Conservation (phyloP, 2,329 filamentous ascomycete genomes). For the Alternaria tenuissima region DNA sequence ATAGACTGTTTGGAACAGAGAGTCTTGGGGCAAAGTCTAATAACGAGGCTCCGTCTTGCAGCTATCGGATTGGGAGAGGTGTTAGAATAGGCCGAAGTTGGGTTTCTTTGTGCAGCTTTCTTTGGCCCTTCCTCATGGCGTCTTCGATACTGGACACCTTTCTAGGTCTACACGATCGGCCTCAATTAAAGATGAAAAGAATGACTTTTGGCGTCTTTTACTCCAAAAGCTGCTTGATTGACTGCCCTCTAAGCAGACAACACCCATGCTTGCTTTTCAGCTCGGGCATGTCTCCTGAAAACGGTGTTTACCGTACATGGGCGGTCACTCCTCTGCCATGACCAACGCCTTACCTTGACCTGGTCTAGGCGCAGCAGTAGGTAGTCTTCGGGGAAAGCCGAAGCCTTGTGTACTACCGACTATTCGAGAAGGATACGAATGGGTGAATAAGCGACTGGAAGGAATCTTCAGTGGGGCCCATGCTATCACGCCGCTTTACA, state of each 20-base stretch:
- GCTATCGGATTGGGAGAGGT: neutral
- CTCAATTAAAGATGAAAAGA: neutral
- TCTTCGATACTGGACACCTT: neutral
- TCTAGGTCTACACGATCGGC: neutral
- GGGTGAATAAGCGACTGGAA: neutral
- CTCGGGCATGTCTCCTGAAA: neutral
- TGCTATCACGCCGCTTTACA: neutral
- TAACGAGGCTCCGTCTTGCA: neutral
- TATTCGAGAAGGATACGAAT: conserved; percentile 2
- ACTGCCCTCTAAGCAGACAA: neutral
- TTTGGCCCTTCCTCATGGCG: neutral
- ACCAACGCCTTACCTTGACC: neutral
- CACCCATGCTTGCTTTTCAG: neutral
- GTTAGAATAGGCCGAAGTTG: neutral
- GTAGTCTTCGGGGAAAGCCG: neutral
- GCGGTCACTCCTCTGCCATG: neutral
- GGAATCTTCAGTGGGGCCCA: neutral
- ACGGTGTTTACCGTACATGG: neutral
- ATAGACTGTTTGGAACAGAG: neutral
- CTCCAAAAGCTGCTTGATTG: neutral
- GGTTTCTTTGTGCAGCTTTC: neutral
- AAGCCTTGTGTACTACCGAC: neutral
- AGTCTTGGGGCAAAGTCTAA: neutral
- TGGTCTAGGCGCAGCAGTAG: neutral
- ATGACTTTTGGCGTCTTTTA: neutral